Percentiles rank a stretch among this genome's conserved stretches.
These are phyloP conservation scores for Monosporascus sp. DNA, from an alignment of 2,329 filamentous ascomycete genomes.

Conservation along the genomic window DNA sequence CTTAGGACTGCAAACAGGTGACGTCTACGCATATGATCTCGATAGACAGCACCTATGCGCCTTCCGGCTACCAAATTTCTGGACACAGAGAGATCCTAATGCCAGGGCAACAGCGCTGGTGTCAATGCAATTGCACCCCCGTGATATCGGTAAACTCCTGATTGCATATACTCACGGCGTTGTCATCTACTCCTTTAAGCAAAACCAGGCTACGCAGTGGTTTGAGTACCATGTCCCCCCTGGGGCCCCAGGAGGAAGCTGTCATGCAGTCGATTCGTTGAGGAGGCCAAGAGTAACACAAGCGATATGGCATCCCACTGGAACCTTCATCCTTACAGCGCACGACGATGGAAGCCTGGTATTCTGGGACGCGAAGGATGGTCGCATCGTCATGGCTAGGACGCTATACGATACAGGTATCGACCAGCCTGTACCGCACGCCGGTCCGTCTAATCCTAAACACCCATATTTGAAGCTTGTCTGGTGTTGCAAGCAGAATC, in stretches of 20 bases:
- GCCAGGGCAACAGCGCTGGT: slow-evolving; percentile 60
- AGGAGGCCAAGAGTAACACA: slow-evolving; percentile 74
- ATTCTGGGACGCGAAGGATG: slow-evolving; percentile 91
- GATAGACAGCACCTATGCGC: slow-evolving; percentile 71
- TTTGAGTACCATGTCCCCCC: slow-evolving; percentile 78
- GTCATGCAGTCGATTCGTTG: slow-evolving; percentile 52
- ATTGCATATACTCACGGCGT: slow-evolving; percentile 89
- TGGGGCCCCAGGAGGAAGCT: slow-evolving; percentile 80
- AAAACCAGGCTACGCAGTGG: slow-evolving; percentile 71
- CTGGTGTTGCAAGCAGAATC: slow-evolving; percentile 93
- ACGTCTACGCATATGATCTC: slow-evolving; percentile 88
- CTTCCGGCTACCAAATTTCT: slow-evolving; percentile 83
- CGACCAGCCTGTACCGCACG: slow-evolving; percentile 55
- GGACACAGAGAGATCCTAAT: slow-evolving; percentile 67
- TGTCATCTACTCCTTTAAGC: slow-evolving; percentile 91
- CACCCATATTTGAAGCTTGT: slow-evolving; percentile 73
- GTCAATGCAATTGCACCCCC: slow-evolving; percentile 77
- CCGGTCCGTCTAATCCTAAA: slow-evolving; percentile 53
- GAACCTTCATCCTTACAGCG: slow-evolving; percentile 79
- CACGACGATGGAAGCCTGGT: slow-evolving; percentile 90
- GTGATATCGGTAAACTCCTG: slow-evolving; percentile 85
- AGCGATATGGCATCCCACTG: slow-evolving; percentile 90
- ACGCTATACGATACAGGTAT: slow-evolving; percentile 71
- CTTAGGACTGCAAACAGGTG: slow-evolving; percentile 74
- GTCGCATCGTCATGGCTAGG: slow-evolving; percentile 74